Evolutionary conservation across 305 asterid genomes (phyloP), one percentile per base, ranked within the genome.

Genomic region (Fraxinus velutina): DNA sequence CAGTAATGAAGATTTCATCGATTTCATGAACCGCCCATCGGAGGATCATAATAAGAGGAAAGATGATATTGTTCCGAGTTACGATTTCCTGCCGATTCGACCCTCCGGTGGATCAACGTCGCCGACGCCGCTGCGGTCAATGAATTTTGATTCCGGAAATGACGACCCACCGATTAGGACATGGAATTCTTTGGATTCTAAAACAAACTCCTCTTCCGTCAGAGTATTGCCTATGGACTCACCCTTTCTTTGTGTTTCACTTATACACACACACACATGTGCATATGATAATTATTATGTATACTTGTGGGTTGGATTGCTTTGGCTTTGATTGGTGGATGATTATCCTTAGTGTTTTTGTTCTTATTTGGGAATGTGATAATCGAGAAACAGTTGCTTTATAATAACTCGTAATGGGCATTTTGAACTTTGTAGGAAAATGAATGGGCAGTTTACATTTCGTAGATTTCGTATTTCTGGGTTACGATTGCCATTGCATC

Each of bases 171-270:
- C 91, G 17, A 82, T 66, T 76, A 92, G 95, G 88, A 84, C 87
- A 75, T 90, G 97, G 97, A 88, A 88, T 86, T 93, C 97, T 17
- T 71, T 88, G 22, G 97, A 94, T 86, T 87, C 88, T 71, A 89
- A 89, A 79, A 73, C 83, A 33, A 85, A 82, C 72, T 60, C 92
- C 24, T 80, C 90, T 78, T 68, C 91, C 19, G 78, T 88, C 90
- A 90, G 91, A 81, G 98, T 95, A 93, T 7, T 71, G 74, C 80
- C 50, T 47, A 73, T 71, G 30, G 32, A 76, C 34, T 62, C 44
- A 80, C 83, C 24, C 52, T 34, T 21, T 32, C 52, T 33, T 19
- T 73, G 9, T 68, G 1, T 80, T 32, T 9, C 17, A 50, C 62
- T 22, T 39, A 42, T 0, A 42, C 0, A 42, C 1, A 37, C 0